Base-by-base conservation (phyloP, 2,329 filamentous ascomycete genomes). In the Sporothrix phasma region DNA sequence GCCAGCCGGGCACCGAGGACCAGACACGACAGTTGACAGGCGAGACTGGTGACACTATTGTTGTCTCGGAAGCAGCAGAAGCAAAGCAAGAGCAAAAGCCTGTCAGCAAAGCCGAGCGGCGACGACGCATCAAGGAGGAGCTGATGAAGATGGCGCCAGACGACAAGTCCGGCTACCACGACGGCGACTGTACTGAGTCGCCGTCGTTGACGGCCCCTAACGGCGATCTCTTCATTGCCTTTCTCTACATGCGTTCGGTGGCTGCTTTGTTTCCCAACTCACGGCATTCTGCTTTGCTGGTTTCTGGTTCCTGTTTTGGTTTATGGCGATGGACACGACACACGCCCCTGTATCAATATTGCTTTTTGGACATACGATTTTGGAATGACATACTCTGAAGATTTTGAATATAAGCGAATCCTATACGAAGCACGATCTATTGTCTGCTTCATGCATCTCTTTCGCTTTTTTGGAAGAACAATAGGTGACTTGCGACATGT, bases 71-170 rank as follows among this genome's bases (percentile, higher is more conserved):
- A 58, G 43, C 31, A 72, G 10, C 72, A 75, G 49, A 74, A 15
- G 15, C 15, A 45, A 19, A 70, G 22, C 72, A 72, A 11, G 78
- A 81, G 70, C 80, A 72, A 7, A 78, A 81, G 70, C 80, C 80
- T 1, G 72, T 84, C 22, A 81, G 76, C 64, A 74, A 75, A 63
- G 81, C 79, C 0, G 80, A 84, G 73, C 78, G 84, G 69, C 77
- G 84, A 69, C 76, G 76, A 71, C 75, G 79, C 68, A 87, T 70
- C 62, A 69, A 69, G 54, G 69, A 69, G n/a, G 69, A 70, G 58
- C 67, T 70, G 19, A 49, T 60, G 54, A 61, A 62, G 47, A 61
- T 69, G 22, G 63, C 67, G 2, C 51, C 68, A 64, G 47, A 63
- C 47, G 63, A 67, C 15, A 66, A 66, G 71, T 80, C 75, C 15